Conservation (phyloP, 768 basidiomycete species). For the Psilocybe sp. region DNA sequence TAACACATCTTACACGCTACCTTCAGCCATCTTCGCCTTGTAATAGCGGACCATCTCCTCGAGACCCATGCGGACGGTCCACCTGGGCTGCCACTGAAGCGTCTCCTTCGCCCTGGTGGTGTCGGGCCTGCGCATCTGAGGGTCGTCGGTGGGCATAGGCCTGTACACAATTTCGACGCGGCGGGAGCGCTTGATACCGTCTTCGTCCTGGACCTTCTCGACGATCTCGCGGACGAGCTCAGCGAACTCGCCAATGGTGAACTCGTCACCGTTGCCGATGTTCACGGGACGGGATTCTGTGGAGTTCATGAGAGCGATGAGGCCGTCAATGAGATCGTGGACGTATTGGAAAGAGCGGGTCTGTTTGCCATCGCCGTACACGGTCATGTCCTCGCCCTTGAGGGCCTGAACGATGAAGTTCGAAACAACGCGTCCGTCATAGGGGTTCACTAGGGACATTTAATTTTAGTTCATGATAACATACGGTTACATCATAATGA, state of each 20-base stretch:
- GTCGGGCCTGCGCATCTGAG: slow-evolving; percentile 91
- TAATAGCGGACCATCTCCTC: slow-evolving; percentile 96
- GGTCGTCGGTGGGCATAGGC: slow-evolving; percentile 89
- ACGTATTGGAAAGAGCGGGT: slow-evolving; percentile 98
- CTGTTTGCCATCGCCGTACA: slow-evolving; percentile 91
- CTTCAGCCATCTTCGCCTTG: slow-evolving; percentile 85
- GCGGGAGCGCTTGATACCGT: slow-evolving; percentile 50
- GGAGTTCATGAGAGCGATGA: slow-evolving; percentile 95
- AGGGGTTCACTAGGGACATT: slow-evolving; percentile 75
- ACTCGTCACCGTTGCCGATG: slow-evolving; percentile 94
- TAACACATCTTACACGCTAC: slow-evolving; percentile 51
- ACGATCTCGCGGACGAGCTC: slow-evolving; percentile 90
- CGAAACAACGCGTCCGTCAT: slow-evolving; percentile 96
- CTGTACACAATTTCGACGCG: slow-evolving; percentile 72
- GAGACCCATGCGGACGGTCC: slow-evolving; percentile 90
- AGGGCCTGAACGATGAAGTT: slow-evolving; percentile 99
- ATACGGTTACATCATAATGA: not conserved
- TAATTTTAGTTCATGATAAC: slow-evolving; percentile 21
- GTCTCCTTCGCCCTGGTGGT: slow-evolving; percentile 84
- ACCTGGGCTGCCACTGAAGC: slow-evolving; percentile 89
- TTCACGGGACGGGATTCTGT: slow-evolving; percentile 92
- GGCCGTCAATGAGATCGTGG: slow-evolving; percentile 93
- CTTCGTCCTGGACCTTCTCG: slow-evolving; percentile 87
- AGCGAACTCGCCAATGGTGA: slow-evolving; percentile 93
- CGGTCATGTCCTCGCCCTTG: slow-evolving; percentile 94